Evolutionary conservation across 106 monocot genomes (phyloP).

Genomic region (Narthecium ossifragum): DNA sequence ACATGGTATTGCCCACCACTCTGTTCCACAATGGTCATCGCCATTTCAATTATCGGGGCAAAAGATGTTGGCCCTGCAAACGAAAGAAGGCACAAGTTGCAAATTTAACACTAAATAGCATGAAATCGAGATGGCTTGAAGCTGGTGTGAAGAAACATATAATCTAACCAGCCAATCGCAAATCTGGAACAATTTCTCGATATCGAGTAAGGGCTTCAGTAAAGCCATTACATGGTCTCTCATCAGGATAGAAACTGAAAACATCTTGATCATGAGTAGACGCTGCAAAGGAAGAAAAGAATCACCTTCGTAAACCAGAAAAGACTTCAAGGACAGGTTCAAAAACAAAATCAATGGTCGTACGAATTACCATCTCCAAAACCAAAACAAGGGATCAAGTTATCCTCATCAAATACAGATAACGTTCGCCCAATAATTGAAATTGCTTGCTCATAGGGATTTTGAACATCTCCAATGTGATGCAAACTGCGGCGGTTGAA

Average conservation of each 20-base stretch:
- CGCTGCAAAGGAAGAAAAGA: constrained; percentile 15
- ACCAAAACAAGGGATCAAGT: constrained; percentile 77
- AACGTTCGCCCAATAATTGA: constrained; percentile 75
- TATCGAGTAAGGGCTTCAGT: constrained; percentile 33
- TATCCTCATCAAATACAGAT: constrained; percentile 73
- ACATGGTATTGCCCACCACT: constrained; percentile 88
- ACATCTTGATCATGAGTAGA: constrained; percentile 52
- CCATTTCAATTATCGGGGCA: constrained; percentile 81
- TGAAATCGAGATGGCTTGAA: not conserved
- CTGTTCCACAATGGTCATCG: constrained; percentile 62
- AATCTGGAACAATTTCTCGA: constrained; percentile 36
- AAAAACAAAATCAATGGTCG: not conserved
- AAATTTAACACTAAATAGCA: not conserved
- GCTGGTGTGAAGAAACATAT: not conserved
- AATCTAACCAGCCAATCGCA: constrained; percentile 43
- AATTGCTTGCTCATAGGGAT: constrained; percentile 84
- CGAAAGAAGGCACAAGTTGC: constrained; percentile 9
- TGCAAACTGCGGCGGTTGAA: constrained; percentile 58
- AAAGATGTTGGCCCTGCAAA: constrained; percentile 72
- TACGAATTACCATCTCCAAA: constrained; percentile 70
- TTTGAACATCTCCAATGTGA: constrained; percentile 36
- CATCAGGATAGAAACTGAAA: constrained; percentile 39
- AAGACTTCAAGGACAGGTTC: not conserved
- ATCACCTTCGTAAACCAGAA: not conserved
- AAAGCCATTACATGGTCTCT: constrained; percentile 37